Evolutionary conservation across 805 yeast species (phyloP), one percentile per base, ranked within the genome.

Genomic region (Metschnikowia chrysomelidarum): DNA sequence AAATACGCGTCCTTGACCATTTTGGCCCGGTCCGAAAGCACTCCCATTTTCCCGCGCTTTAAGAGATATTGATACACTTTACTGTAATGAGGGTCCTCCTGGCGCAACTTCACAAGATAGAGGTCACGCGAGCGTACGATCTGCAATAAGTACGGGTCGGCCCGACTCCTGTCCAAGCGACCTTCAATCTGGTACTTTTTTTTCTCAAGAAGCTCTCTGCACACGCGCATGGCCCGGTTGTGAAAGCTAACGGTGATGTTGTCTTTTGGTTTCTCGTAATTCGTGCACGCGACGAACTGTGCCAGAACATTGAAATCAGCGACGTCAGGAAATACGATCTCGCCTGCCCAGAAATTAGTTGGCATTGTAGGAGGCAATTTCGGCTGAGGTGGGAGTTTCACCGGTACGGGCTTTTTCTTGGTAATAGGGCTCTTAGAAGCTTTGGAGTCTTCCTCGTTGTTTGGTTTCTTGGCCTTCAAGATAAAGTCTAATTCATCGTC

Each of bases 1-100:
- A 82, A 43, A 53, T 82, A 82, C 7, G 82, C 71, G 56, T 82
- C 89, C 48, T 80, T 81, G 24, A 79, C 80, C 46, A 67, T 64
- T 7, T 54, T 42, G 1, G 76, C 74, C 34, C 64, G 64, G 13
- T 62, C 65, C 9, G 75, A 70, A 28, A 82, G 61, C 12, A 81
- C 87, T 2, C 87, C 89, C 32, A 73, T 76, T 51, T 76, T 76
- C 19, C 55, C 49, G 19, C 73, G 59, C 5, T 58, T 49, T 24
- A 58, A 50, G 47, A 78, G 73, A 51, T 79, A 78, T 12, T 68
- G 64, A 38, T 46, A 60, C 31, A 66, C 53, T 42, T 58, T 52
- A 30, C 57, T 47, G 40, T 45, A 63, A 14, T 53, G 64, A 44
- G 35, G 46, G 30, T 38, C 44, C 5, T 39, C 44, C 12, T 46